Conservation (phyloP, 768 basidiomycete genomes). For the Phlebiopsis gigantea region DNA sequence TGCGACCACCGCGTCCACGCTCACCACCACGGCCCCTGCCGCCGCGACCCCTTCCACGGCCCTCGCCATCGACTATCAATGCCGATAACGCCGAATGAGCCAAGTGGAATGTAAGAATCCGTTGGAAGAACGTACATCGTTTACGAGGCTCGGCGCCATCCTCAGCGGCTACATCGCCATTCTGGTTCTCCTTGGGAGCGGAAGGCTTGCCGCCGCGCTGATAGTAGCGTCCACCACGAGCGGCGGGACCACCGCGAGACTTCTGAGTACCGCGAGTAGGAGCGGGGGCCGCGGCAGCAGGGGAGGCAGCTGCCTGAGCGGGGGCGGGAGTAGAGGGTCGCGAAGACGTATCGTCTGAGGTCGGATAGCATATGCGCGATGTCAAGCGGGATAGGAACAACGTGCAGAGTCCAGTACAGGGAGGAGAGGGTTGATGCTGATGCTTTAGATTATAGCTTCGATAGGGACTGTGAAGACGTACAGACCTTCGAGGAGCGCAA, state of each 20-base stretch:
- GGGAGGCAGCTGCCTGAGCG: constrained; percentile 23
- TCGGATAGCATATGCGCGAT: neutral
- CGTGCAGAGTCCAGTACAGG: constrained; percentile 2
- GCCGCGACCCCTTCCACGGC: constrained; percentile 35
- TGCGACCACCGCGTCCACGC: constrained; percentile 53
- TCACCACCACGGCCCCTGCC: constrained; percentile 39
- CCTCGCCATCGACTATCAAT: constrained; percentile 36
- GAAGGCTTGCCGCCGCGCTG: constrained; percentile 51
- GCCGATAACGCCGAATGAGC: neutral
- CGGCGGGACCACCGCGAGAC: constrained; percentile 48
- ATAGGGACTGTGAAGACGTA: constrained; percentile 1
- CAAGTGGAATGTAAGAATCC: neutral
- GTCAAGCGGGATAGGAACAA: constrained; percentile 14
- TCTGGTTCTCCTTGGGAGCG: constrained; percentile 33
- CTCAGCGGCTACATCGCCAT: constrained; percentile 32
- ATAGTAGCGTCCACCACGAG: constrained; percentile 70
- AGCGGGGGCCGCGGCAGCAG: constrained; percentile 28
- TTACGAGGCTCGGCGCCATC: constrained; percentile 25
- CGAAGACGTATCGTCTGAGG: constrained; percentile 37
- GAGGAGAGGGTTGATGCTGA: constrained; percentile 3
- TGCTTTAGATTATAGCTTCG: neutral
- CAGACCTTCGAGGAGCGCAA: constrained; percentile 74
- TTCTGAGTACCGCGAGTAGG: constrained; percentile 38
- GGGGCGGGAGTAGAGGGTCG: constrained; percentile 38
- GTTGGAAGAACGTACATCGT: constrained; percentile 18